A percentile compares a stretch with the other conserved stretches of the same genome.
Conservation (phyloP, 2,329 filamentous ascomycete species). For the Ophiostoma perfectum region DNA sequence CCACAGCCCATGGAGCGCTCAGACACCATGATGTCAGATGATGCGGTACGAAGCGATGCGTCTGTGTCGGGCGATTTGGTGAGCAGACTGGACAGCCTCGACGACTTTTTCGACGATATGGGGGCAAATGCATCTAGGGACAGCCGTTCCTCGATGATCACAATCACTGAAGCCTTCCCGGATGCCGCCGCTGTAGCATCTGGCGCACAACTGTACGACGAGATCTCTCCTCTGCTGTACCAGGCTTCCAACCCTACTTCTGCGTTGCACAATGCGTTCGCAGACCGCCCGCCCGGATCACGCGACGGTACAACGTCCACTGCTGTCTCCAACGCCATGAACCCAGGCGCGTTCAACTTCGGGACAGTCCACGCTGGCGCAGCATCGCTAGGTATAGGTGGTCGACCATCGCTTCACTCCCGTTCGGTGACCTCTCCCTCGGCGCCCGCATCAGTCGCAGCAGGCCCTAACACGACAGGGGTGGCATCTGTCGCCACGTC, state of each 20-base stretch:
- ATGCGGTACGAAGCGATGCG: slow-evolving; percentile 58
- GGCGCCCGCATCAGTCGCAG: slow-evolving; percentile 36
- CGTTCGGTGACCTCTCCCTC: slow-evolving; percentile 82
- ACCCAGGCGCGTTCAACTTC: slow-evolving; percentile 51
- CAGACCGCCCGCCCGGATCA: slow-evolving; percentile 61
- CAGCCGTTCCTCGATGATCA: slow-evolving; percentile 52
- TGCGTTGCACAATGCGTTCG: slow-evolving; percentile 83
- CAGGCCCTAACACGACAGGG: background rate
- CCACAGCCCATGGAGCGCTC: slow-evolving; percentile 61
- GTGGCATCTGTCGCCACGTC: slow-evolving; percentile 72
- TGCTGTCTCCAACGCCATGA: slow-evolving; percentile 50
- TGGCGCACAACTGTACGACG: slow-evolving; percentile 80
- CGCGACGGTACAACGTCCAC: slow-evolving; percentile 48
- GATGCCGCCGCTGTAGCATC: slow-evolving; percentile 57
- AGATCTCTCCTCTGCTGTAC: slow-evolving; percentile 83
- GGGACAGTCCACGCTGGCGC: background rate
- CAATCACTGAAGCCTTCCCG: slow-evolving; percentile 59
- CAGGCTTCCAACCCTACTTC: slow-evolving; percentile 74
- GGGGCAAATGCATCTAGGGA: slow-evolving; percentile 55
- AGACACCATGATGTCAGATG: slow-evolving; percentile 90
- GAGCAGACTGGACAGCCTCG: slow-evolving; percentile 69
- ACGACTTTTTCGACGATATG: slow-evolving; percentile 75
- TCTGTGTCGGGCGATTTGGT: slow-evolving; percentile 68
- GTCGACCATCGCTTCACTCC: slow-evolving; percentile 66
- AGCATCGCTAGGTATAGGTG: slow-evolving; percentile 25